phyloP scores from a whole-genome alignment of 352 stramenopile species.

The Pythium dissimile region DNA sequence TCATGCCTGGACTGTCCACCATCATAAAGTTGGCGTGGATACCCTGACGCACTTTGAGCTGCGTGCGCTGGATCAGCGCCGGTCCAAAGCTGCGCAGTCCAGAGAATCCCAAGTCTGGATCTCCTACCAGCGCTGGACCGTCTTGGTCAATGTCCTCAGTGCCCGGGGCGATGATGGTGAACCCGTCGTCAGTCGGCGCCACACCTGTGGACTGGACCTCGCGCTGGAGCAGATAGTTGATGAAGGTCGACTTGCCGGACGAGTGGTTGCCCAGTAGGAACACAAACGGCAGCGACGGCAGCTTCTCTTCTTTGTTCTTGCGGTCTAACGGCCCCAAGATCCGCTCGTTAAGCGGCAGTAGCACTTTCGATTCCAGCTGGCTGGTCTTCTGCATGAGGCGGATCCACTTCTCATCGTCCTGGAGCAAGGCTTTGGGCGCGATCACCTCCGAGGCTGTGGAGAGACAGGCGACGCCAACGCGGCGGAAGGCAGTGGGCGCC shows the following conservation, averaged over 20 bases:
- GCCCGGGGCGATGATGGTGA: constrained; percentile 98
- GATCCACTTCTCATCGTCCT: constrained; percentile 79
- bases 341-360: constrained; percentile 84
- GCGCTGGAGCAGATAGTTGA: constrained; percentile 97
- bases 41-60: constrained; percentile 96
- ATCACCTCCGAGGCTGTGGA: constrained; percentile 27
- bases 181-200: constrained; percentile 98
- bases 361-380: constrained; percentile 58
- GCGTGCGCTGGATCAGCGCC: constrained; percentile 97
- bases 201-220: constrained; percentile 98
- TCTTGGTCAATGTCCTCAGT: constrained; percentile 96
- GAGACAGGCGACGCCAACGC: background rate
- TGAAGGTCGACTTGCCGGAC: constrained; percentile 98
- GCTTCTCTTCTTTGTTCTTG: constrained; percentile 87
- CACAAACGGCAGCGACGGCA: constrained; percentile 96
- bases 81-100: constrained; percentile 95
- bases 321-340: constrained; percentile 85
- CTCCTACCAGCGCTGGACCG: constrained; percentile 91
- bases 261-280: constrained; percentile 99
- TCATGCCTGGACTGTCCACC: constrained; percentile 99
- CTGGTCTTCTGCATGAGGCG: constrained; percentile 81
- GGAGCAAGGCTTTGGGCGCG: constrained; percentile 21
- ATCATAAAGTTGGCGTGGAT: constrained; percentile 97
- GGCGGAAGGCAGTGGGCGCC: constrained; percentile 1
- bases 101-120: constrained; percentile 98